A percentile compares a stretch with the other conserved stretches of the same genome.
Evolutionary conservation across 768 basidiomycete genomes (phyloP).

Genomic region (Strobilomyces dryophilus): DNA sequence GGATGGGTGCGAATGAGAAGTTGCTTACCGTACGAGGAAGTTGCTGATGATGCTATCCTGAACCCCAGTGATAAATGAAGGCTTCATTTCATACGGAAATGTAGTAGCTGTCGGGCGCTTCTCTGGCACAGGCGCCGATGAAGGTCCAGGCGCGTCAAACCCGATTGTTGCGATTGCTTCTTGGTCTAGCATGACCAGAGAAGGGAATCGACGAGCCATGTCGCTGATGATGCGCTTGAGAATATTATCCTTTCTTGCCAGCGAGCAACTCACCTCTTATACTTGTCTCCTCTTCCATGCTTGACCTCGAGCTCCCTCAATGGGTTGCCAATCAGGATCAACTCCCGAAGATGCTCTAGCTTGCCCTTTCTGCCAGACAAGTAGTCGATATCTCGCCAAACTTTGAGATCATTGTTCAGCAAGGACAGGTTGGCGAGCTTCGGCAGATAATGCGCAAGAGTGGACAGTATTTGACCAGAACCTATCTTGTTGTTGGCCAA

Average conservation of each 20-base stretch:
- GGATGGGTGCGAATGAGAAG: neutral
- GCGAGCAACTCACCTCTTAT: conserved; percentile 53
- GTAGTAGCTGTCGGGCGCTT: conserved; percentile 56
- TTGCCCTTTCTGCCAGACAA: conserved; percentile 57
- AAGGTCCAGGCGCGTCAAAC: conserved; percentile 66
- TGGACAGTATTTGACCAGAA: conserved; percentile 53
- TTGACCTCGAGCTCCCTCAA: conserved; percentile 58
- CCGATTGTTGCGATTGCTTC: conserved; percentile 72
- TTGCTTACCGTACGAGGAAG: conserved; percentile 71
- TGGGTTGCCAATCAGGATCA: conserved; percentile 75
- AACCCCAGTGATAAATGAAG: conserved; percentile 73
- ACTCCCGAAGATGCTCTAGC: conserved; percentile 61
- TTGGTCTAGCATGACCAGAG: conserved; percentile 80
- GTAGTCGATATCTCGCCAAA: conserved; percentile 66
- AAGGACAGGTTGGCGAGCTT: conserved; percentile 75
- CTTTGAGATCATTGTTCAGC: conserved; percentile 68
- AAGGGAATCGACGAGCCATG: conserved; percentile 73
- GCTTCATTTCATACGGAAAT: conserved; percentile 74
- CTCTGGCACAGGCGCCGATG: conserved; percentile 36
- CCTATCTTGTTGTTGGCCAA: conserved; percentile 75
- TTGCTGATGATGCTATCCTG: conserved; percentile 62
- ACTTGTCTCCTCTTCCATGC: conserved; percentile 54
- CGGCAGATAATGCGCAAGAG: conserved; percentile 72
- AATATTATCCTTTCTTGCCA: neutral
- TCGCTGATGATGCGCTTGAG: conserved; percentile 47